Conservation (phyloP, 23 red algal species). For the Gracilaria vermiculophylla region DNA sequence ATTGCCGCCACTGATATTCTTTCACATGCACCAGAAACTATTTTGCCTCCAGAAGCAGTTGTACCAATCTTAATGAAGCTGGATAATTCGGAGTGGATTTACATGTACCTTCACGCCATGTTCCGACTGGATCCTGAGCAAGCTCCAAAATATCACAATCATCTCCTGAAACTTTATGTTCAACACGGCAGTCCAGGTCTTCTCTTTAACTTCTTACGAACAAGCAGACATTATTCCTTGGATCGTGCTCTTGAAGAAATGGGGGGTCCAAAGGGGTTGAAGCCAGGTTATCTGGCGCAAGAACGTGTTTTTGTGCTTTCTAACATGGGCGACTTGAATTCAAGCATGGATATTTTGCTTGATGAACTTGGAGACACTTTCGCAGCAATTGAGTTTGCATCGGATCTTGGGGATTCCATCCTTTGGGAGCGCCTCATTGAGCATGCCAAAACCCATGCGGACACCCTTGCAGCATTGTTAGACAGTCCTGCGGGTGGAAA, state of each 20-base stretch:
- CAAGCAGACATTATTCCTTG: constrained; percentile 70
- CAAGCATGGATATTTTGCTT: constrained; percentile 84
- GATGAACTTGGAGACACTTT: constrained; percentile 76
- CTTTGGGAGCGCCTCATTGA: constrained; percentile 77
- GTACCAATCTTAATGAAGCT: constrained; percentile 73
- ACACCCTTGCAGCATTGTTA: constrained; percentile 75
- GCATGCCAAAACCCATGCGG: constrained; percentile 68
- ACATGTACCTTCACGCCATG: constrained; percentile 62
- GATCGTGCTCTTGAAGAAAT: constrained; percentile 66
- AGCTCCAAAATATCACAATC: constrained; percentile 57
- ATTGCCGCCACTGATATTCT: constrained; percentile 67
- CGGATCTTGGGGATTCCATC: constrained; percentile 69
- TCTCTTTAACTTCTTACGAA: constrained; percentile 54
- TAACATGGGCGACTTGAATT: constrained; percentile 80
- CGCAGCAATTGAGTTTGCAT: constrained; percentile 79
- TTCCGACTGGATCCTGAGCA: constrained; percentile 61
- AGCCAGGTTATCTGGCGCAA: constrained; percentile 40
- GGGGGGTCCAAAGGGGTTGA: constrained; percentile 68
- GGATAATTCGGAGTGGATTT: constrained; percentile 67
- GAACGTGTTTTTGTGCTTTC: constrained; percentile 81
- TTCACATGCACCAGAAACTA: constrained; percentile 69
- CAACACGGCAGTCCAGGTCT: constrained; percentile 40
- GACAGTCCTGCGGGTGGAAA: constrained; percentile 75
- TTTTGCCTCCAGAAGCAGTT: constrained; percentile 70
- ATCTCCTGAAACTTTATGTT: constrained; percentile 54